Conservation (phyloP, 768 basidiomycete species). For the Mycena epipterygia region DNA sequence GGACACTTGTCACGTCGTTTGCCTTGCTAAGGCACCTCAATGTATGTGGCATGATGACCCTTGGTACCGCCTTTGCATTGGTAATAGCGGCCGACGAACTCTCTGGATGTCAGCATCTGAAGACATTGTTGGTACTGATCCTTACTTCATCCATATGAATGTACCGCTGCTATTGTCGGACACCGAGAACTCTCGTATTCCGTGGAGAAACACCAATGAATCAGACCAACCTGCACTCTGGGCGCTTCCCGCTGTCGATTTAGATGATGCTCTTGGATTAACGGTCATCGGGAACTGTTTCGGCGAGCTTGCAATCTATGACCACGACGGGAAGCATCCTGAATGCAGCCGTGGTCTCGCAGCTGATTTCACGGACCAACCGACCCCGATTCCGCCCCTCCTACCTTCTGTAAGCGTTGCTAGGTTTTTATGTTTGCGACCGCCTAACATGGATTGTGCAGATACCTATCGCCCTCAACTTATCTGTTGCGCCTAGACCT, state of each 20-base stretch:
- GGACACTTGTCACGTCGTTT: background rate
- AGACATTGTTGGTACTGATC: background rate
- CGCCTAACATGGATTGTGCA: background rate
- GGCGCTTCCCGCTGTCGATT: constrained; percentile 19
- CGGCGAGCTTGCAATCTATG: constrained; percentile 27
- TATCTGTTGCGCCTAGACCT: background rate
- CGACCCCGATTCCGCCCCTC: background rate
- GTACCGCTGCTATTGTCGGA: background rate
- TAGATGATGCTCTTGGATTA: constrained; percentile 31
- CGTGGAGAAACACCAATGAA: constrained; percentile 1
- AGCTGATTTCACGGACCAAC: background rate
- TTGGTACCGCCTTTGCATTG: constrained; percentile 1
- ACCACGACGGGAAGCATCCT: constrained; percentile 1
- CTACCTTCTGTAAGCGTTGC: background rate
- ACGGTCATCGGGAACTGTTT: constrained; percentile 33
- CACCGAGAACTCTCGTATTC: background rate
- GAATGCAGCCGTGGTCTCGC: background rate
- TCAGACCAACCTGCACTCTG: constrained; percentile 15
- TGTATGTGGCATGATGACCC: background rate
- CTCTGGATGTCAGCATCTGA: constrained; percentile 11
- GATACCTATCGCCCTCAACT: background rate
- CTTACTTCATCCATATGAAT: background rate
- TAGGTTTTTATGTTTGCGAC: too few relatives aligned
- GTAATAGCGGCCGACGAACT: background rate
- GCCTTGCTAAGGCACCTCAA: background rate